Conservation (phyloP, 1,139 yeast genomes). For the Saccharomyces uvarum region DNA sequence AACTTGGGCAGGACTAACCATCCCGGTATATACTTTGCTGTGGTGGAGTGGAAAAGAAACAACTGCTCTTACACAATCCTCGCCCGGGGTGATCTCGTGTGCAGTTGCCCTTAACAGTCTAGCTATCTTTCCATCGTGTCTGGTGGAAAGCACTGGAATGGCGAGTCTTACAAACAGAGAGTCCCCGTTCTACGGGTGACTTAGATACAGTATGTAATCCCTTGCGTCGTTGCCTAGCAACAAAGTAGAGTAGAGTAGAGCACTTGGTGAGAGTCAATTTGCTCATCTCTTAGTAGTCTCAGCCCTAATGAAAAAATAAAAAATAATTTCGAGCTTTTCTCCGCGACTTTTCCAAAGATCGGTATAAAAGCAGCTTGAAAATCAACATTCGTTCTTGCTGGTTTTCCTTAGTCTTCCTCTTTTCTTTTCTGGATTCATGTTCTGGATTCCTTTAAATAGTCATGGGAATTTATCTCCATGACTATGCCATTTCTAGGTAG, state of each 20-base stretch:
- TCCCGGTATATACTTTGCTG: neutral
- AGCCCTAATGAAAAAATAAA: neutral
- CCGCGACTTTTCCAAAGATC: neutral
- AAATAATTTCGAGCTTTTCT: neutral
- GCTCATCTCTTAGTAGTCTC: neutral
- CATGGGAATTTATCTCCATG: conserved; percentile 31
- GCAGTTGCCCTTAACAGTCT: neutral
- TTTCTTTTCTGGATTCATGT: neutral
- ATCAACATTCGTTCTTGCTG: neutral
- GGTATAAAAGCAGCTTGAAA: neutral
- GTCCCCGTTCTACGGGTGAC: neutral
- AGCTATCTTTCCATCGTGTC: neutral
- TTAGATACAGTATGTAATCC: neutral
- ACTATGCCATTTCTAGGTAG: conserved; percentile 28
- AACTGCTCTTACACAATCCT: neutral
- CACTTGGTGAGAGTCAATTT: neutral
- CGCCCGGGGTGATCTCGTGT: neutral
- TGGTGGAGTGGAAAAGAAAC: neutral
- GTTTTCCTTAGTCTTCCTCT: neutral
- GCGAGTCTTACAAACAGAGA: neutral
- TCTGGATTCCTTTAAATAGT: neutral
- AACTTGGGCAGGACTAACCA: neutral
- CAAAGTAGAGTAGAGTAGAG: neutral
- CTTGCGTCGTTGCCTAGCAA: neutral
- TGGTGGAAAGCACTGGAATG: neutral